Evolutionary conservation across 2,329 filamentous ascomycete species (phyloP).

Genomic region (Endoconidiophora laricicola): DNA sequence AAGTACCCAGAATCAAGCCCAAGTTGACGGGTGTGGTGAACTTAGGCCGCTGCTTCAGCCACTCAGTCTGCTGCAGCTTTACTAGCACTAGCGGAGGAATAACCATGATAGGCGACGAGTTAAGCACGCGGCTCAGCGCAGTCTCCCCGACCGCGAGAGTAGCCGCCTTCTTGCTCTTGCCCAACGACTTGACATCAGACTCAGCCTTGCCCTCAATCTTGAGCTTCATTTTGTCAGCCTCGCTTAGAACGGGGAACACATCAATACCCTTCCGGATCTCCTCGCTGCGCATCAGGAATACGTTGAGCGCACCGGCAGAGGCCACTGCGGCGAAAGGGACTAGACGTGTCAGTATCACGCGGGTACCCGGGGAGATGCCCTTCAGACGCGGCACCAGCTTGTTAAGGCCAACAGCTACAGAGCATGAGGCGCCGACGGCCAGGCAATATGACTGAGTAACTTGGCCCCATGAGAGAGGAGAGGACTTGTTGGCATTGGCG

Average conservation of each 20-base stretch:
- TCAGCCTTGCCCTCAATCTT: conserved; percentile 42
- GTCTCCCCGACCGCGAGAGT: conserved; percentile 85
- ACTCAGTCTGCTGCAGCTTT: conserved; percentile 64
- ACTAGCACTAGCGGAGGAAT: conserved; percentile 78
- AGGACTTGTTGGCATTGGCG: conserved; percentile 95
- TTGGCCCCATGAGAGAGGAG: conserved; percentile 63
- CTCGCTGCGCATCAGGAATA: conserved; percentile 93
- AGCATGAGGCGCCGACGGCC: conserved; percentile 84
- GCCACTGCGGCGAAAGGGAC: conserved; percentile 94
- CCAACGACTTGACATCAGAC: conserved; percentile 52
- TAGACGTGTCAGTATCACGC: conserved; percentile 63
- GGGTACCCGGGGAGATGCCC: conserved; percentile 55
- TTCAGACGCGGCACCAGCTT: conserved; percentile 73
- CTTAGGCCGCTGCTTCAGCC: conserved; percentile 61
- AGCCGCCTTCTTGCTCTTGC: conserved; percentile 77
- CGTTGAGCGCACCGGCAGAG: conserved; percentile 78
- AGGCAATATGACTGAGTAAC: conserved; percentile 81
- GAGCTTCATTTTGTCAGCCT: conserved; percentile 45
- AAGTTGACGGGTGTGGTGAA: conserved; percentile 66
- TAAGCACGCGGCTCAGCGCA: conserved; percentile 76
- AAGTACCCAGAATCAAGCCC: conserved; percentile 71
- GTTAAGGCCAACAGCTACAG: conserved; percentile 84
- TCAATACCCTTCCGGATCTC: conserved; percentile 90
- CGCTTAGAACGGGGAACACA: conserved; percentile 66
- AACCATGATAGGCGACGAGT: conserved; percentile 94